Evolutionary conservation across 805 yeast species (phyloP).

Genomic region (Vanderwaltozyma yarrowii): DNA sequence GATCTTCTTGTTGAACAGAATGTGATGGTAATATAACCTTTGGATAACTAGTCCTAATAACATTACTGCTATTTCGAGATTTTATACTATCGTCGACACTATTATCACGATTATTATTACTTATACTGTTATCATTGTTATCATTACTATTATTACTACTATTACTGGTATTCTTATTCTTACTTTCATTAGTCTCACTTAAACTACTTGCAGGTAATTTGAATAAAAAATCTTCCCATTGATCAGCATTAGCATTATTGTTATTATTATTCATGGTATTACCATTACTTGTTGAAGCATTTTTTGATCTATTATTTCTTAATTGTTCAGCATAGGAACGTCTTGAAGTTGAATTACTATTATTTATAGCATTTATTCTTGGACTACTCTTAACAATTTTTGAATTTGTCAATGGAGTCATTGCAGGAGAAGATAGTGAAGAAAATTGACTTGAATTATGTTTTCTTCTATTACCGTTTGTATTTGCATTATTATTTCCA

Average conservation of each 20-base stretch:
- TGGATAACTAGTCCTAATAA: conserved; percentile 3
- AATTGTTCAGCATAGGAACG: conserved; percentile 8
- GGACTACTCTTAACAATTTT: conserved; percentile 28
- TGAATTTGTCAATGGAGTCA: conserved; percentile 10
- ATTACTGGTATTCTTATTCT: not conserved
- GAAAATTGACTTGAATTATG: conserved; percentile 4
- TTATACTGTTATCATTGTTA: not conserved
- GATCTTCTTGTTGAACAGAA: conserved; percentile 5
- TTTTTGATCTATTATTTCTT: conserved; percentile 2
- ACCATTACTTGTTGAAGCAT: not conserved
- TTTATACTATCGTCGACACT: no score
- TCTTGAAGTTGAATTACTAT: conserved; percentile 8
- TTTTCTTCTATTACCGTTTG: not conserved
- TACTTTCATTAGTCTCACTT: not conserved
- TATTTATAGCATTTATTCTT: conserved; percentile 14
- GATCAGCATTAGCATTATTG: conserved; percentile 1
- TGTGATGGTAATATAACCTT: conserved; percentile 20
- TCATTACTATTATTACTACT: not conserved
- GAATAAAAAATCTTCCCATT: conserved; percentile 24
- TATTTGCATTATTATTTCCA: not conserved
- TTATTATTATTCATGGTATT: no score
- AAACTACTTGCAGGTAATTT: conserved; percentile 21
- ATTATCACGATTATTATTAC: not conserved
- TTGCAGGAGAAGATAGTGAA: conserved; percentile 52
- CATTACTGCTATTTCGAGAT: no score